Evolutionary conservation across 1,284 basidiomycete genomes (phyloP), one percentile per base, ranked within the genome.

Genomic region (Microbotryomycetes sp.): DNA sequence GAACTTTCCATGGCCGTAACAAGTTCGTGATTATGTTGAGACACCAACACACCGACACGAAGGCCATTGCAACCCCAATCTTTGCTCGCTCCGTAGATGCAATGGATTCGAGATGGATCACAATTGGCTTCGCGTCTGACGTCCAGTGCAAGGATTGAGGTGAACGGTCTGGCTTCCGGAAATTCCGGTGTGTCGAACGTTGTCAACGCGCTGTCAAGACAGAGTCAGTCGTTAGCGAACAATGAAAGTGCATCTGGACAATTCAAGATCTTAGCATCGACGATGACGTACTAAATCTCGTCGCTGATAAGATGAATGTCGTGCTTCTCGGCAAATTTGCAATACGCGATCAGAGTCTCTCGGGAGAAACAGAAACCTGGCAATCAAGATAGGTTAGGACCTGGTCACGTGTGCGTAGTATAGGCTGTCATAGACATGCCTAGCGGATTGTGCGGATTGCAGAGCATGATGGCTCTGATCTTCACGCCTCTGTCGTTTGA

Each of bases 21-120:
- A 9, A 78, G 67, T 6, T 74, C 68, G 2, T 75, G 75, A 70
- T 79, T 78, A 56, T 74, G 68, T 58, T 77, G 77, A 9, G 75
- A 75, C 49, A 79, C 71, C 14, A 79, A 70, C 6, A 74, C 71
- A 25, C 77, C 78, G 52, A 79, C 66, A 3, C 76, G 72, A 19
- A 66, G 71, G 6, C 78, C 78, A 66, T 79, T 79, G 48, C 75
- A 73, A 57, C 77, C 77, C 65, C 78, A 79, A 65, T 79, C 78
- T 68, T 78, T 78, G 63, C 71, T 73, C 72, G 77, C 77, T 6
- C 77, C 68, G 50, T 71, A 71, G 4, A 70, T 51, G 36, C 59
- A 72, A 64, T 79, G 78, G 26, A 79, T 57, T 46, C 78, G 72
- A 2, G 74, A 72, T 30, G 73, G 72, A 65, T 77, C 73, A 59